Percentiles rank a stretch among this genome's conserved stretches.
These are phyloP conservation scores for Aspergillus sergii DNA, from an alignment of 2,329 filamentous ascomycete species.

Conservation along the genomic window DNA sequence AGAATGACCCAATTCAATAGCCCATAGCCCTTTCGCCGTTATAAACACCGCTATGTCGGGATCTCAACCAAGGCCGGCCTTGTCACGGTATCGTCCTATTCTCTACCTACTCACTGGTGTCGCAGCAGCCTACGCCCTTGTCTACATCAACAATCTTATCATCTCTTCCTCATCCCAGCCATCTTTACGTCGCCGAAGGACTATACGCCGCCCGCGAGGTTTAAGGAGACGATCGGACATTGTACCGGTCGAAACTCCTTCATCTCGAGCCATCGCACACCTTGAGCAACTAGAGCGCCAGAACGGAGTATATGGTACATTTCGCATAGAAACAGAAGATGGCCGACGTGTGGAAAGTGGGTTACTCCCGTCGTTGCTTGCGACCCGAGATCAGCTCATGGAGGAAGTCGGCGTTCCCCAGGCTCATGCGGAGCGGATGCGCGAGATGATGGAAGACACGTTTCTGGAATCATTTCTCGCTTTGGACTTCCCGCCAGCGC, in stretches of 20 bases:
- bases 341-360: conserved; percentile 45
- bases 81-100: conserved; percentile 44
- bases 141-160: conserved; percentile 41
- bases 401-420: conserved; percentile 41
- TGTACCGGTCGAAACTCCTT: conserved; percentile 34
- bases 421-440: conserved; percentile 44
- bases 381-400: conserved; percentile 46
- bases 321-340: conserved; percentile 46
- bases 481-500: conserved; percentile 41
- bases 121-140: conserved; percentile 45
- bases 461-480: conserved; percentile 48
- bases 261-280: conserved; percentile 41
- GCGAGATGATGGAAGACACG: conserved; percentile 47
- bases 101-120: conserved; percentile 46
- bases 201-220: conserved; percentile 41
- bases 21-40: conserved; percentile 9
- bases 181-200: conserved; percentile 42
- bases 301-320: conserved; percentile 46
- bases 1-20: conserved; percentile 22
- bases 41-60: conserved; percentile 33
- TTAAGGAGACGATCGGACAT: conserved; percentile 24
- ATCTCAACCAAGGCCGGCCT: conserved; percentile 32
- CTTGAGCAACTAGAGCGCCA: conserved; percentile 44
- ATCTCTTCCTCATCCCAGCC: conserved; percentile 27
- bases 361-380: conserved; percentile 45